Conservation (phyloP, 768 basidiomycete genomes). For the Phanerochaete sordida region DNA sequence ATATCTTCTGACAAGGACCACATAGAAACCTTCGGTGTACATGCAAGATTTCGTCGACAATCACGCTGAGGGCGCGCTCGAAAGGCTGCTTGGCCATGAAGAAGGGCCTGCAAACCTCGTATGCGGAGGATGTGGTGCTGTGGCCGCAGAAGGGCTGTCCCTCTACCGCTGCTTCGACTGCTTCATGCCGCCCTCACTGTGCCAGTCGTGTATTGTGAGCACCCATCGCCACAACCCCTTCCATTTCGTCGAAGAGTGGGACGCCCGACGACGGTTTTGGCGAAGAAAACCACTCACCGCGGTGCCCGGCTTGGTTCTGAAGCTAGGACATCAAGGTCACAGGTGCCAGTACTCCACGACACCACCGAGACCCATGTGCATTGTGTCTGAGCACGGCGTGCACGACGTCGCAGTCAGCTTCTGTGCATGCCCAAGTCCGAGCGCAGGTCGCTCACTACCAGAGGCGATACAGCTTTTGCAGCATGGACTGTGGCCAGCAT, state of each 20-base stretch:
- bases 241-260: neutral
- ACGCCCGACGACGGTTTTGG: neutral
- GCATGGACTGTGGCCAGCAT: slow-evolving; percentile 7
- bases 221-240: neutral
- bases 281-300: neutral
- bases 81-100: neutral
- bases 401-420: neutral
- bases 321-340: neutral
- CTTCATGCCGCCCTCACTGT: neutral
- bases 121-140: neutral
- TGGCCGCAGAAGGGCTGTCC: neutral
- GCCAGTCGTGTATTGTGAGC: neutral
- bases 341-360: neutral
- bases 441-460: neutral
- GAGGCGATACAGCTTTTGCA: neutral
- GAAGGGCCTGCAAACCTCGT: neutral
- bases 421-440: neutral
- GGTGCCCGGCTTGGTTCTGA: neutral
- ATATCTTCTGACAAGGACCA: too few species aligned
- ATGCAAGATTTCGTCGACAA: neutral
- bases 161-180: slow-evolving; percentile 1
- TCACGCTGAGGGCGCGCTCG: neutral
- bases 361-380: neutral
- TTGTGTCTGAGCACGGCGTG: slow-evolving; percentile 1
- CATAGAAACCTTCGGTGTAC: neutral